A percentile compares a stretch with the other conserved stretches of the same genome.
phyloP scores from a whole-genome alignment of 108 stramenopile genomes.

The Cyclotella kingstonii region DNA sequence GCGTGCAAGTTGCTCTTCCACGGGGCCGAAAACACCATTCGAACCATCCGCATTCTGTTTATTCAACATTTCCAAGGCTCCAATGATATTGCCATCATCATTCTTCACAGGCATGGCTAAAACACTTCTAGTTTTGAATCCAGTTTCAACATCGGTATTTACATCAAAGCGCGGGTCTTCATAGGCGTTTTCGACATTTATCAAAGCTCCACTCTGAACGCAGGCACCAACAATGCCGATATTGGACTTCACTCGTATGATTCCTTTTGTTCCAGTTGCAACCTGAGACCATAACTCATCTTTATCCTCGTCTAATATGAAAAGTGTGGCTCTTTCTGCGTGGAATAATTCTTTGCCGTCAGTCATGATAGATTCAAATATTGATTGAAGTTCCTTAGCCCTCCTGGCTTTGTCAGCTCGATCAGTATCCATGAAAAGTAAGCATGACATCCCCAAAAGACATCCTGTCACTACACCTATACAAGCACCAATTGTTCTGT shows the following conservation, averaged over 20 bases:
- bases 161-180: slow-evolving; percentile 57
- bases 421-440: slow-evolving; percentile 83
- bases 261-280: slow-evolving; percentile 46
- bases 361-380: slow-evolving; percentile 55
- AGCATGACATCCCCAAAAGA: slow-evolving; percentile 76
- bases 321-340: slow-evolving; percentile 60
- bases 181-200: slow-evolving; percentile 62
- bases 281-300: slow-evolving; percentile 48
- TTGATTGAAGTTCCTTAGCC: slow-evolving; percentile 61
- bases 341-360: slow-evolving; percentile 47
- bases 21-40: slow-evolving; percentile 34
- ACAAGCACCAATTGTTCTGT: slow-evolving; percentile 58
- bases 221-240: slow-evolving; percentile 50
- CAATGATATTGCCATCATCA: slow-evolving; percentile 42
- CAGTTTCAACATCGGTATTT: slow-evolving; percentile 55
- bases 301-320: slow-evolving; percentile 49
- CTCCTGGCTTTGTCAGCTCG: slow-evolving; percentile 59
- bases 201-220: slow-evolving; percentile 25
- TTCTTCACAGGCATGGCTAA: slow-evolving; percentile 51
- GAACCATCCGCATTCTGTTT: slow-evolving; percentile 46
- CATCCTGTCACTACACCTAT: slow-evolving; percentile 82
- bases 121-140: slow-evolving; percentile 57
- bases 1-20: slow-evolving; percentile 50
- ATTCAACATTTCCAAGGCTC: slow-evolving; percentile 60
- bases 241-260: slow-evolving; percentile 40